Conservation (phyloP, 129 eudicot genomes). For the Lonicera japonica region DNA sequence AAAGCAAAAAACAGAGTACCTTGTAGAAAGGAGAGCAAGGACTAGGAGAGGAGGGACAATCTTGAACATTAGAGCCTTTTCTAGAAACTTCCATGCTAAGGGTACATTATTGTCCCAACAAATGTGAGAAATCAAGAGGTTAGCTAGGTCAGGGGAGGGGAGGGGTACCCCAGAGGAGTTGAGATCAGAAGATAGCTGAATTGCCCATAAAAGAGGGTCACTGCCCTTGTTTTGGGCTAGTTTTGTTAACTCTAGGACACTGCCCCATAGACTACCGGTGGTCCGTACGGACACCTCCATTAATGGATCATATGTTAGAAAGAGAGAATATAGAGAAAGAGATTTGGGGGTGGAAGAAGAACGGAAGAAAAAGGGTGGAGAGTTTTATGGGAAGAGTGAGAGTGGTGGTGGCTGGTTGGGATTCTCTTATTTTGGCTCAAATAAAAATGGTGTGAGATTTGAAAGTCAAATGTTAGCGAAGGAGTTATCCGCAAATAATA, state of each 20-base stretch:
- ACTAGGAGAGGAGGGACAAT: constrained; percentile 76
- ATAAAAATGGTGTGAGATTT: constrained; percentile 9
- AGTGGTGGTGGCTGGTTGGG: neutral
- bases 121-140: constrained; percentile 68
- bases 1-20: constrained; percentile 28
- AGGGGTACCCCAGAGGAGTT: constrained; percentile 53
- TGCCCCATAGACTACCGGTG: constrained; percentile 65
- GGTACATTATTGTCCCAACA: constrained; percentile 95
- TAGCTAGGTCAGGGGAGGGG: constrained; percentile 71
- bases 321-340: neutral
- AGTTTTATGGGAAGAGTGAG: constrained; percentile 2
- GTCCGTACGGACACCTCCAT: constrained; percentile 52
- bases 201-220: constrained; percentile 80
- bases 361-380: neutral
- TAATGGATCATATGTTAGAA: constrained; percentile 11
- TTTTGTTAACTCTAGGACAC: constrained; percentile 56
- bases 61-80: constrained; percentile 60
- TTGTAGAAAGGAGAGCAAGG: constrained; percentile 76
- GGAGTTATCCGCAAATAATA: neutral
- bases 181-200: constrained; percentile 65
- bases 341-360: constrained; percentile 3
- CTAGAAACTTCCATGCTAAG: constrained; percentile 90
- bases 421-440: neutral
- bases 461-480: constrained; percentile 11
- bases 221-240: constrained; percentile 57